A percentile compares a stretch with the other conserved stretches of the same genome.
Evolutionary conservation across 306 rosid genomes (phyloP).

Genomic region (Sechiopsis laciniata): DNA sequence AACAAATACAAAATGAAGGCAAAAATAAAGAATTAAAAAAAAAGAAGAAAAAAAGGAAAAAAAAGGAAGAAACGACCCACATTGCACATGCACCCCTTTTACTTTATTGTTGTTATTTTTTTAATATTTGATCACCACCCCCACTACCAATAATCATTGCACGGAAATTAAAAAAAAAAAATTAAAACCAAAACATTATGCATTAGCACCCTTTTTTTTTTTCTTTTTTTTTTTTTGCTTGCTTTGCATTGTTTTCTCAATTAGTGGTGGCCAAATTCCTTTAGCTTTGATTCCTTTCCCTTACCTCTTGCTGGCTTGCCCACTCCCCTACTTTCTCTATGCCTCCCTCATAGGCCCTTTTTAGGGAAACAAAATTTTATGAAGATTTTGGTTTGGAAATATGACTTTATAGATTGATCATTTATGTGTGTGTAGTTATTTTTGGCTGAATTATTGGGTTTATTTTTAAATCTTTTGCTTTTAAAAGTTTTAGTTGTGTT

Average conservation of each 20-base stretch:
- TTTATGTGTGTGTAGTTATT: no score
- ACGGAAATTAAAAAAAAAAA: conserved; percentile 26
- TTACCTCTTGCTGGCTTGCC: conserved; percentile 2
- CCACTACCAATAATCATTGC: conserved; percentile 59
- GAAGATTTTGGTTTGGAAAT: not conserved
- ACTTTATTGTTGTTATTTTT: conserved; percentile 11
- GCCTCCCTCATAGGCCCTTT: not conserved
- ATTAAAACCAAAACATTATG: conserved; percentile 32
- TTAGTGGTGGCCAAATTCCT: conserved; percentile 40
- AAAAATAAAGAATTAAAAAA: no score
- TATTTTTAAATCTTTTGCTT: no score
- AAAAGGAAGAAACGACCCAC: conserved; percentile 35
- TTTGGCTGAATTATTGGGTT: no score
- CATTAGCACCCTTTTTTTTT: conserved; percentile 30
- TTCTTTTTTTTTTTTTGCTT: not conserved
- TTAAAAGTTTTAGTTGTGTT: no score
- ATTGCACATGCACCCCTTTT: conserved; percentile 50
- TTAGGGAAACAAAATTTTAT: not conserved
- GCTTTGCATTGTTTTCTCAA: conserved; percentile 23
- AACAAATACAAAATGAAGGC: conserved; percentile 32
- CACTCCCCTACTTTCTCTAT: not conserved
- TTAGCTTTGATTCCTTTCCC: not conserved
- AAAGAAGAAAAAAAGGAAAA: conserved; percentile 2
- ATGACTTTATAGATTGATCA: no score
- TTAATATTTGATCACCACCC: conserved; percentile 28